These are phyloP conservation scores for Pseudotsuga menziesii DNA, from an alignment of 75 land plant species.

Conservation along the genomic window DNA sequence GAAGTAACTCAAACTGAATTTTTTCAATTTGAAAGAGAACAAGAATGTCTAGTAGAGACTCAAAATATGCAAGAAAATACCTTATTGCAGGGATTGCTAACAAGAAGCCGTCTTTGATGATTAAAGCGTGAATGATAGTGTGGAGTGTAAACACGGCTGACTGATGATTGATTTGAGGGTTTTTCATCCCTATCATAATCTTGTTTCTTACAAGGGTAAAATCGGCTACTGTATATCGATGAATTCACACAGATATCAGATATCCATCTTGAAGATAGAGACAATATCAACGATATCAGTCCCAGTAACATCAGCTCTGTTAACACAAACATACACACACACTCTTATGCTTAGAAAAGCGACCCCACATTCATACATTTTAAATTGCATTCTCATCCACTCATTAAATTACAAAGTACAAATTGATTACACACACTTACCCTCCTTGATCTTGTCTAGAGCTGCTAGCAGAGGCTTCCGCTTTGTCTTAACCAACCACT, in stretches of 20 bases:
- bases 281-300: slow-evolving; percentile 72
- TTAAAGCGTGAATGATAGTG: not conserved
- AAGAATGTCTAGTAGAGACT: too few relatives aligned
- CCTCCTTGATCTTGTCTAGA: slow-evolving; percentile 72
- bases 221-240: slow-evolving; percentile 46
- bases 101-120: not conserved
- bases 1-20: too few relatives aligned
- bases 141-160: not conserved
- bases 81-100: not conserved
- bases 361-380: not conserved
- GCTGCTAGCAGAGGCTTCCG: slow-evolving; percentile 64
- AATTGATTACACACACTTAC: slow-evolving; percentile 15
- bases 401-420: not conserved
- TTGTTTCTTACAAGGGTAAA: slow-evolving; percentile 45
- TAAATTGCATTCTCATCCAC: too few relatives aligned
- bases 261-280: slow-evolving; percentile 51
- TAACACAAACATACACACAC: slow-evolving; percentile 2
- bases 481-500: slow-evolving; percentile 74
- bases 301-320: slow-evolving; percentile 94
- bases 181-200: slow-evolving; percentile 18
- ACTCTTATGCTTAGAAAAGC: not conserved
- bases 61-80: not conserved
- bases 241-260: slow-evolving; percentile 71
- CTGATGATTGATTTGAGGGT: slow-evolving; percentile 1
- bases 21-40: too few relatives aligned